These are phyloP conservation scores for Tetracentron sinense DNA, from an alignment of 164 flowering plant genomes.

Conservation along the genomic window DNA sequence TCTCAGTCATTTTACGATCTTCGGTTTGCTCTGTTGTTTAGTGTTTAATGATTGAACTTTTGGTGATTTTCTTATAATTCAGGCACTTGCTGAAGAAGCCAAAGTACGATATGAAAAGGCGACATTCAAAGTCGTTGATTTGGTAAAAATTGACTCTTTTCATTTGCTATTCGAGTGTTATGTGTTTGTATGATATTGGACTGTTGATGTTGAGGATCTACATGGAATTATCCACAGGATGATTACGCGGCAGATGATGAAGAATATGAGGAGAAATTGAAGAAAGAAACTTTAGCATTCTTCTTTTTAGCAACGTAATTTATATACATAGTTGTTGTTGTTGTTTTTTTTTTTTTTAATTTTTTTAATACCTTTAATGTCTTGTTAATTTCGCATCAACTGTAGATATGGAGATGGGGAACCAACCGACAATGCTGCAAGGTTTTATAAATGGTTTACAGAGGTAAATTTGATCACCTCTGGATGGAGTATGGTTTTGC, in stretches of 20 bases:
- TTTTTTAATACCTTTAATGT: background rate
- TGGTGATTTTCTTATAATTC: conserved; percentile 2
- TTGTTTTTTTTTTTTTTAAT: background rate
- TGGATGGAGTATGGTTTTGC: background rate
- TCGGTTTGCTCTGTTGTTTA: background rate
- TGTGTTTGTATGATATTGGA: conserved; percentile 1
- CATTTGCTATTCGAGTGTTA: background rate
- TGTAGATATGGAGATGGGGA: conserved; percentile 57
- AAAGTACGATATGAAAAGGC: conserved; percentile 84
- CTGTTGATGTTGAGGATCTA: background rate
- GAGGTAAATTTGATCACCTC: conserved; percentile 45
- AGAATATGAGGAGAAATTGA: conserved; percentile 73
- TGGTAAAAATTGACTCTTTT: conserved; percentile 42
- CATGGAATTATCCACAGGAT: conserved; percentile 47
- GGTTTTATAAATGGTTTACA: conserved; percentile 88
- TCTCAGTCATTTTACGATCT: background rate
- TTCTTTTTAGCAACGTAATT: conserved; percentile 95
- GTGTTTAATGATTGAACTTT: background rate
- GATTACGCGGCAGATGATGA: conserved; percentile 92
- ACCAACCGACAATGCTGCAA: conserved; percentile 97
- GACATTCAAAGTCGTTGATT: conserved; percentile 66
- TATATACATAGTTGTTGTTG: background rate
- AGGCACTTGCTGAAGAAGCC: conserved; percentile 89
- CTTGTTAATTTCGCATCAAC: conserved; percentile 4
- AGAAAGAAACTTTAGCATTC: conserved; percentile 64